Conservation (phyloP, 805 yeast genomes). For the Candida broadrunensis region DNA sequence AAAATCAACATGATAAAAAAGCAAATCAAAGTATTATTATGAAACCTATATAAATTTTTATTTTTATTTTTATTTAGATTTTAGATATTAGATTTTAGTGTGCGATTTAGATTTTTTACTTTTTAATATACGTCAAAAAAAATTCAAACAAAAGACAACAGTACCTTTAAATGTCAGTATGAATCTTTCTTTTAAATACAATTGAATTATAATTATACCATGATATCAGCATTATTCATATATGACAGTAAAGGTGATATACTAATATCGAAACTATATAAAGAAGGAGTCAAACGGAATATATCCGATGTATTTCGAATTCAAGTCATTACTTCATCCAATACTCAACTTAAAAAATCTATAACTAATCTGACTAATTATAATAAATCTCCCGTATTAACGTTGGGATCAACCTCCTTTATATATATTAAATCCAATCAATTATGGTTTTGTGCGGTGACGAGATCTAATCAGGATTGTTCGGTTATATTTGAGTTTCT, state of each 20-base stretch:
- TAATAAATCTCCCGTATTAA: constrained; percentile 48
- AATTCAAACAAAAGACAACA: no score
- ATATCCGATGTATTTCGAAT: constrained; percentile 88
- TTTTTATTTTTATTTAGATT: no score
- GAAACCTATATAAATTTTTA: no score
- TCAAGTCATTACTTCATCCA: constrained; percentile 64
- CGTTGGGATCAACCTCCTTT: constrained; percentile 91
- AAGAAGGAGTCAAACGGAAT: constrained; percentile 73
- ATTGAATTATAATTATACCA: no score
- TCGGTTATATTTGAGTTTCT: constrained; percentile 76
- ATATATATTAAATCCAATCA: constrained; percentile 63
- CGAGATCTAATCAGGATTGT: constrained; percentile 85
- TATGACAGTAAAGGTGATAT: constrained; percentile 82
- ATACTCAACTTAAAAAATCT: constrained; percentile 37
- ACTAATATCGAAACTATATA: constrained; percentile 67
- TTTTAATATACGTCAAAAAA: no score
- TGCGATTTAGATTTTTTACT: no score
- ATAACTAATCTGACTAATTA: constrained; percentile 12
- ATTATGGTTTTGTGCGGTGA: constrained; percentile 84
- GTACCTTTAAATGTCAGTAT: no score
- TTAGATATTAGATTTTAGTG: no score
- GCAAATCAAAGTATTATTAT: no score
- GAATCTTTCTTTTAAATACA: no score
- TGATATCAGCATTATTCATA: constrained; percentile 83
- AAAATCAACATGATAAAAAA: constrained; percentile 58